Percentiles rank a stretch among this genome's conserved stretches.
phyloP scores from a whole-genome alignment of 2,329 filamentous ascomycete species.

The Sphaerulina populicola region DNA sequence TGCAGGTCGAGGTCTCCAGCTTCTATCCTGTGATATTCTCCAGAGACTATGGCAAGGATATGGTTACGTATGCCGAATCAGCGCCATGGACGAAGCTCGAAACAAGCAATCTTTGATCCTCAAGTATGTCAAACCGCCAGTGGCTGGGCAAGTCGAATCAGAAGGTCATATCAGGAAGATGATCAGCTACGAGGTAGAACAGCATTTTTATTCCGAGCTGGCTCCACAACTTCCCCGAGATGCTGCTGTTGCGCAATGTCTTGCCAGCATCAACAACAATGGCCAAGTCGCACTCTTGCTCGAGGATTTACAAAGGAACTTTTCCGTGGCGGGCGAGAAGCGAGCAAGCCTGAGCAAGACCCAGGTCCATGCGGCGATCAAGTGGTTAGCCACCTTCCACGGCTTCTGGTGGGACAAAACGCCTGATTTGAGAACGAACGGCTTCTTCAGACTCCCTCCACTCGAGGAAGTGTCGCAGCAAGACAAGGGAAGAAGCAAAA shows the following conservation, averaged over 20 bases:
- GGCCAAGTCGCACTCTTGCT: slow-evolving; percentile 49
- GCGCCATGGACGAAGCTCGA: slow-evolving; percentile 31
- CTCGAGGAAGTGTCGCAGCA: slow-evolving; percentile 41
- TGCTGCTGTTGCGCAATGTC: slow-evolving; percentile 45
- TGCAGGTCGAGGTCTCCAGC: not conserved
- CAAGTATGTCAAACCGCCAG: slow-evolving; percentile 53
- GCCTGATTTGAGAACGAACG: slow-evolving; percentile 26
- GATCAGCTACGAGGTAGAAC: slow-evolving; percentile 59
- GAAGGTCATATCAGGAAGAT: slow-evolving; percentile 60
- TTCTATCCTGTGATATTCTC: not conserved
- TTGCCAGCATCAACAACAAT: slow-evolving; percentile 24
- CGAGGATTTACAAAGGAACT: slow-evolving; percentile 48
- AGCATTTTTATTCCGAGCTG: slow-evolving; percentile 54
- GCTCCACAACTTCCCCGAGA: slow-evolving; percentile 42
- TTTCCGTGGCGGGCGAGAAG: slow-evolving; percentile 51
- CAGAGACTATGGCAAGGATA: slow-evolving; percentile 29
- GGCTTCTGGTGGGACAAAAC: slow-evolving; percentile 43
- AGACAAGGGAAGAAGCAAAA: not conserved
- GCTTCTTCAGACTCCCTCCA: slow-evolving; percentile 47
- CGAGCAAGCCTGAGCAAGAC: slow-evolving; percentile 39
- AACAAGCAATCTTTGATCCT: slow-evolving; percentile 41
- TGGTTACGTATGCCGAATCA: slow-evolving; percentile 49
- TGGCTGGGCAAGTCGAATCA: slow-evolving; percentile 33
- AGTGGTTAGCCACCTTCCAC: slow-evolving; percentile 59
- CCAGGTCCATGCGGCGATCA: slow-evolving; percentile 49